These are phyloP conservation scores for Termitomyces sp. DNA, from an alignment of 1,284 basidiomycete species.

Conservation along the genomic window DNA sequence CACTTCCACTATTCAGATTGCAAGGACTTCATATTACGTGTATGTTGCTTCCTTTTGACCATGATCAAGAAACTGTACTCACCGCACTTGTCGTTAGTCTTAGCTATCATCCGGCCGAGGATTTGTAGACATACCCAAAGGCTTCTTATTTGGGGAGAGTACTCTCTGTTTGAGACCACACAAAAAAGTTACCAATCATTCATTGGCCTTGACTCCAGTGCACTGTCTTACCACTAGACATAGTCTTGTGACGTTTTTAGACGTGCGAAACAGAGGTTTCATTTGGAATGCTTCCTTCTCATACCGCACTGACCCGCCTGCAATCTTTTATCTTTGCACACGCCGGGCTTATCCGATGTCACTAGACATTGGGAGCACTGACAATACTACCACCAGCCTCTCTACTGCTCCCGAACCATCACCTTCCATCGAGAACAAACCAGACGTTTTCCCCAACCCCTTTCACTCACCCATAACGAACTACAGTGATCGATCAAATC, in stretches of 20 bases:
- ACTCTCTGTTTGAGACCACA: neutral
- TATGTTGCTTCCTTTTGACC: neutral
- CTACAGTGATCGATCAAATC: constrained; percentile 18
- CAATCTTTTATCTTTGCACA: neutral
- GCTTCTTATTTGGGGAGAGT: neutral
- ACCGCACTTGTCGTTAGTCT: neutral
- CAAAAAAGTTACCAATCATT: neutral
- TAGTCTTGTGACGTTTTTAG: constrained; percentile 7
- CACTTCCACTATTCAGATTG: neutral
- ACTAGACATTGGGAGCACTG: neutral
- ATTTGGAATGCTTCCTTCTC: constrained; percentile 10
- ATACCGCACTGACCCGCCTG: neutral
- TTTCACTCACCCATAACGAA: constrained; percentile 10
- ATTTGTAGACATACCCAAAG: neutral
- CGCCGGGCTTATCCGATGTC: constrained; percentile 1
- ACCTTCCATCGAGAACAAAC: constrained; percentile 1
- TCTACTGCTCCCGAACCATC: constrained; percentile 4
- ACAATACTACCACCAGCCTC: neutral
- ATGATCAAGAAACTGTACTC: neutral
- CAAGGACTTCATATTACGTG: neutral
- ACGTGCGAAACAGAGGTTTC: constrained; percentile 16
- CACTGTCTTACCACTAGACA: constrained; percentile 1
- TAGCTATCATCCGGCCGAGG: neutral
- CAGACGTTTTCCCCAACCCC: constrained; percentile 1
- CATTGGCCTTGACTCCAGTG: neutral